Evolutionary conservation across 164 flowering plant species (phyloP).

Genomic region (Nymphaea colorata): DNA sequence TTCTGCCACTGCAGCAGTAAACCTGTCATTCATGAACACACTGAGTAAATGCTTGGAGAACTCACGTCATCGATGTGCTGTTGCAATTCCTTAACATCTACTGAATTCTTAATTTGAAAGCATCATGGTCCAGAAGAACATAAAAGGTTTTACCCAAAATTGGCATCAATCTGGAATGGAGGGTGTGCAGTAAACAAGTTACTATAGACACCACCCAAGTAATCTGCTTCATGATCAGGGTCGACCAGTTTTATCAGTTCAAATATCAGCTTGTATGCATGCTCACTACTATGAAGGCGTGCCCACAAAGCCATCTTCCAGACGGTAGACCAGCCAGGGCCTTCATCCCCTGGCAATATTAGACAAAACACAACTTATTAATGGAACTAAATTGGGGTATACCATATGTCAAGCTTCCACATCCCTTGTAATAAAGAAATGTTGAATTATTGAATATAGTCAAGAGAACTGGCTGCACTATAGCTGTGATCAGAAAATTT

Average conservation of each 20-base stretch:
- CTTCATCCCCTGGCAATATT: constrained; percentile 60
- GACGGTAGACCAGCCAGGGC: constrained; percentile 95
- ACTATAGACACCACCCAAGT: constrained; percentile 81
- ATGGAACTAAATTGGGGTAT: no score
- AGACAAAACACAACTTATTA: background rate
- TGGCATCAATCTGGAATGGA: constrained; percentile 85
- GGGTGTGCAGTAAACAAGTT: constrained; percentile 92
- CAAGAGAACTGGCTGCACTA: no score
- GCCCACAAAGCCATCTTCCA: constrained; percentile 90
- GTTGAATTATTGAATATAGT: no score
- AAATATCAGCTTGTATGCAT: constrained; percentile 78
- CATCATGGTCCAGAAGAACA: background rate
- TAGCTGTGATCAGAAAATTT: no score
- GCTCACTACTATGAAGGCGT: constrained; percentile 63
- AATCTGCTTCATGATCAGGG: constrained; percentile 50
- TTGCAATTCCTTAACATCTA: background rate
- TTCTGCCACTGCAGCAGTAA: constrained; percentile 74
- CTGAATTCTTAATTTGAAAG: background rate
- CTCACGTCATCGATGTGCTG: background rate
- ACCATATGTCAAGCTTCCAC: no score
- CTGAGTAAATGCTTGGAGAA: background rate
- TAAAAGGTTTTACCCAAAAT: constrained; percentile 54
- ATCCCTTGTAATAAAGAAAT: no score
- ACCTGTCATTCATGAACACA: constrained; percentile 12
- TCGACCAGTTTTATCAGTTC: constrained; percentile 69